Base-by-base conservation (phyloP, 345 rosid genomes). In the Eucalyptus tenuipes region DNA sequence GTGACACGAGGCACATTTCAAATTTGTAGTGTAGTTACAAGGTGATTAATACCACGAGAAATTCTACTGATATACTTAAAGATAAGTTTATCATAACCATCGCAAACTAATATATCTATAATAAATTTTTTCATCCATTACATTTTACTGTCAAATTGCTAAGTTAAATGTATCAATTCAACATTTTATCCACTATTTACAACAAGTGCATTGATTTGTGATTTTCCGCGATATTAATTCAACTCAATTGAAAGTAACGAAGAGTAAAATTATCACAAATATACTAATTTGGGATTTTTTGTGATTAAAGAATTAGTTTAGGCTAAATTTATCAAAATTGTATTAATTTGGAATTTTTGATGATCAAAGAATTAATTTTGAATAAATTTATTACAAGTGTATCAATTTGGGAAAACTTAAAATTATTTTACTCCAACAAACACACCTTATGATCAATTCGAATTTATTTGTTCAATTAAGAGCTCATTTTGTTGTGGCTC, bases 341-440 rank as follows among this genome's bases (percentile, higher is more conserved):
- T 27, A 12, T 12, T 6, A 5, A 14, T 59, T 59, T 59, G 0
- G 0, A 2, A 59, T 27, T 27, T 59, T 59, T 7, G 1, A 2
- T 61, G 0, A 3, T 7, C 1, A 14, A 29, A 61, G 7, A 61
- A 13, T 13, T 13, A 29, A 22, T 13, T 61, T 15, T 0, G 0
- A 0, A 1, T 18, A 52, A 52, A 52, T 52, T 52, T 52, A 0
- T 18, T 18, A 18, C 0, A 1, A 52, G 1, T 18, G 1, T 52
- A 52, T 52, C 4, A 1, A 52, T 52, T 52, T 50, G 1, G 20
- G 20, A 50, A 50, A 50, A 16, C 20, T 50, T 50, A 50, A 50
- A 50, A 50, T 50, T 50, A 6, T 50, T 52, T 52, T 18, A 29
- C 18, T 29, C 37, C 7, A 61, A 61, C 5, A 7, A 0, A 61